Evolutionary conservation across 2,329 filamentous ascomycete species (phyloP).

Genomic region (Penicillium thymicola): DNA sequence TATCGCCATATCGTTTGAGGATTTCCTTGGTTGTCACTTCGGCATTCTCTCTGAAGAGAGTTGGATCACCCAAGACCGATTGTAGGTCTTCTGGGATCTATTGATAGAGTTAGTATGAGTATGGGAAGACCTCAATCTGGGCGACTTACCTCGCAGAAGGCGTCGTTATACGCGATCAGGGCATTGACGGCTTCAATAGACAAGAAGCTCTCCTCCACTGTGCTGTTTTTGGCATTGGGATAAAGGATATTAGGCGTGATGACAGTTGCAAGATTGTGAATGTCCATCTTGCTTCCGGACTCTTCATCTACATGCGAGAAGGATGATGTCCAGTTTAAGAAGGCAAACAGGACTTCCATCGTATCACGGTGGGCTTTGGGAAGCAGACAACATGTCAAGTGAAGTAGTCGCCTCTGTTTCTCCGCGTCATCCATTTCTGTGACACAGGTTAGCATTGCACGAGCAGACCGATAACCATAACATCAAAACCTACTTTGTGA

Average conservation of each 20-base stretch:
- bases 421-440: conserved; percentile 74
- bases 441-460: conserved; percentile 9
- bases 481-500: conserved; percentile 65
- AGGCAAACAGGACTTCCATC: conserved; percentile 91
- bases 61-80: conserved; percentile 77
- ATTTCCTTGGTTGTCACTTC: conserved; percentile 98
- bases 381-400: conserved; percentile 86
- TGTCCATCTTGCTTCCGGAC: conserved; percentile 97
- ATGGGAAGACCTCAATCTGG: not conserved
- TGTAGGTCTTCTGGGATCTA: conserved; percentile 92
- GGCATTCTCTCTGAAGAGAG: conserved; percentile 73
- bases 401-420: conserved; percentile 77
- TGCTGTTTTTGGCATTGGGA: conserved; percentile 62
- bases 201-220: conserved; percentile 85
- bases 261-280: conserved; percentile 94
- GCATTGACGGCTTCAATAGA: conserved; percentile 91
- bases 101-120: not conserved
- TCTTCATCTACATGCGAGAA: conserved; percentile 98
- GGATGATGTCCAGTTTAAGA: conserved; percentile 95
- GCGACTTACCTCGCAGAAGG: conserved; percentile 89
- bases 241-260: conserved; percentile 95
- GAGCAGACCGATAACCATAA: conserved; percentile 10
- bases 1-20: conserved; percentile 85
- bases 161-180: conserved; percentile 88
- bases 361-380: conserved; percentile 91